These are phyloP conservation scores for Microdochium nivale DNA, from an alignment of 2,329 filamentous ascomycete species.

Conservation along the genomic window DNA sequence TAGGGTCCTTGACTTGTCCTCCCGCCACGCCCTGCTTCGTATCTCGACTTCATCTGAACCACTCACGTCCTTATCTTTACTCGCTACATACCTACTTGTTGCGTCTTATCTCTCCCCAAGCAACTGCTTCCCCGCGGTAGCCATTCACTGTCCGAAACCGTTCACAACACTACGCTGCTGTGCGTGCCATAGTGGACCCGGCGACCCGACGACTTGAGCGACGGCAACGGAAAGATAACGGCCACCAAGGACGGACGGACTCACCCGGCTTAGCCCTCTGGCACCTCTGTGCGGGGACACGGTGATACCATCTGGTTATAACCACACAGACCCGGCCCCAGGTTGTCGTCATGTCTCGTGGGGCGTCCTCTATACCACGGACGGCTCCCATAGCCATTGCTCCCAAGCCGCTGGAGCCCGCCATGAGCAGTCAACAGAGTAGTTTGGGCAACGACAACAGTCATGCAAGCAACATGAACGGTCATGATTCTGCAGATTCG, in stretches of 20 bases:
- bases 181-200: neutral
- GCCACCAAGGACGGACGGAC: neutral
- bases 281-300: neutral
- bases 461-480: slow-evolving; percentile 40
- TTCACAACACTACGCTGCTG: neutral
- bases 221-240: neutral
- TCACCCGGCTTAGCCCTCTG: neutral
- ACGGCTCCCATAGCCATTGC: slow-evolving; percentile 60
- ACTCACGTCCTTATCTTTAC: neutral
- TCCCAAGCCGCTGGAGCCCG: slow-evolving; percentile 44
- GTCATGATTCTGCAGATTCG: slow-evolving; percentile 43
- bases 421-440: slow-evolving; percentile 36
- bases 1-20: neutral
- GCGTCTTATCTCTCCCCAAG: neutral
- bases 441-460: slow-evolving; percentile 34
- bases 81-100: neutral
- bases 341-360: slow-evolving; percentile 13
- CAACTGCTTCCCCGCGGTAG: neutral
- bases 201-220: neutral
- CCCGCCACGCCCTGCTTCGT: neutral
- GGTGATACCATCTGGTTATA: slow-evolving; percentile 7
- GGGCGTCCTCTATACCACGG: slow-evolving; percentile 47
- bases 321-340: slow-evolving; percentile 15
- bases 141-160: neutral
- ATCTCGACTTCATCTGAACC: neutral